Evolutionary conservation across 495 filamentous ascomycete species (phyloP), one percentile per base, ranked within the genome.

Genomic region (Thozetella sp.): DNA sequence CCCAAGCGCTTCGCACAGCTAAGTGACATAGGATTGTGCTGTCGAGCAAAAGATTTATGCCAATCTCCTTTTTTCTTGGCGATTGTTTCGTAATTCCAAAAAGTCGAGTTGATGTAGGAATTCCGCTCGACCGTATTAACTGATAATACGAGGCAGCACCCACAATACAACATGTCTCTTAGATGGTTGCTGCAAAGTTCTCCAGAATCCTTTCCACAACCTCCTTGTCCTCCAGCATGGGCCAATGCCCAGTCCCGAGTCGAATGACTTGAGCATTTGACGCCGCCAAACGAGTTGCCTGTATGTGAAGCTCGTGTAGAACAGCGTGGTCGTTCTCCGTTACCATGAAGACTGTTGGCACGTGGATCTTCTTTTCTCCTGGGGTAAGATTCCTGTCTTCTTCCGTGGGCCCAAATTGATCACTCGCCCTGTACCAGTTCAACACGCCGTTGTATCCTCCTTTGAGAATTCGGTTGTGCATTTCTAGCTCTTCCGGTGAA

Each of bases 361-460:
- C 53, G n/a, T 12, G 34, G 22, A 55, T 37, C 27, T 40, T 57
- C 17, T 50, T 61, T 11, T 59, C 37, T 22, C 61, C 26, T 30
- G n/a, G 24, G 30, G 22, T 53, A 3, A 22, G 56, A 22, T 63
- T 56, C 25, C 58, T 56, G 13, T 58, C 55, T 3, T 56, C 51
- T 6, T 59, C 61, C 24, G 56, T 3, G 30, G 34, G 57, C 1
- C 37, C 13, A 9, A 56, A 60, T 2, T 54, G 52, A 37, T 37
- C 6, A 37, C 30, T 37, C 15, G 59, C 51, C 34, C 64, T 59
- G 56, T 68, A 71, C 68, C 68, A 71, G 26, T 54, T 63, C 6
- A 64, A 50, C 15, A 53, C 27, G 11, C 61, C 57, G 2, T 26
- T 30, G 27, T 64, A 66, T 30, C 60, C 56, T 26, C 53, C 37